Conservation (phyloP, 768 basidiomycete genomes). For the Rhizopogon vinicolor region DNA sequence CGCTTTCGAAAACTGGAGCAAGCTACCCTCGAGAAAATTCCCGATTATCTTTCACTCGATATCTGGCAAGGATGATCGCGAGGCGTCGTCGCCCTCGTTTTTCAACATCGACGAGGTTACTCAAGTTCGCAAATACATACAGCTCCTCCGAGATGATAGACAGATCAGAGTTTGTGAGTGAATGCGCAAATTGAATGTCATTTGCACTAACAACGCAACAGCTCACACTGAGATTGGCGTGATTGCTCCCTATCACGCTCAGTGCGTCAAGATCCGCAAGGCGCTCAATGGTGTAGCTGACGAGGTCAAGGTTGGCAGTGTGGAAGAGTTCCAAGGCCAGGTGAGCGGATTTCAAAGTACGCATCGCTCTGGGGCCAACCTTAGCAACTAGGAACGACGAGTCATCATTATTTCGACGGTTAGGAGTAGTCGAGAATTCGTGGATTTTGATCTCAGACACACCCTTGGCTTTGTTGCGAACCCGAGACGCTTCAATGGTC, state of each 20-base stretch:
- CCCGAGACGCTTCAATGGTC: slow-evolving; percentile 36
- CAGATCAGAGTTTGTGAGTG: slow-evolving; percentile 39
- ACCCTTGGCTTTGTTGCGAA: slow-evolving; percentile 32
- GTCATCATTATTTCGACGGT: slow-evolving; percentile 38
- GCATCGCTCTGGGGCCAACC: not conserved
- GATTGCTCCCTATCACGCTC: slow-evolving; percentile 61
- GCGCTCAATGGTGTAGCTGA: slow-evolving; percentile 26
- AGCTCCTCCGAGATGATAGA: slow-evolving; percentile 29
- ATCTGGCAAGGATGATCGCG: slow-evolving; percentile 58
- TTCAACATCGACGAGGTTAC: slow-evolving; percentile 62
- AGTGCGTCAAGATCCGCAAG: slow-evolving; percentile 44
- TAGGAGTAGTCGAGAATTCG: slow-evolving; percentile 27
- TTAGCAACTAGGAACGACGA: slow-evolving; percentile 27
- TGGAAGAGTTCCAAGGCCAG: slow-evolving; percentile 67
- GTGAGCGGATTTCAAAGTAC: slow-evolving; percentile 18
- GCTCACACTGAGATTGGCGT: slow-evolving; percentile 53
- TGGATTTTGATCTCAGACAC: slow-evolving; percentile 24
- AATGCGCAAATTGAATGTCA: not conserved
- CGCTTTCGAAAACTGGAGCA: slow-evolving; percentile 18
- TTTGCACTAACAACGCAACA: slow-evolving; percentile 16
- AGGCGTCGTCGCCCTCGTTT: slow-evolving; percentile 64
- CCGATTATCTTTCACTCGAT: slow-evolving; percentile 62
- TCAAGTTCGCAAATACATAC: slow-evolving; percentile 45
- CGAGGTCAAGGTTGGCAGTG: slow-evolving; percentile 56
- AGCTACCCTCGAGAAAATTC: slow-evolving; percentile 34